A percentile compares a stretch with the other conserved stretches of the same genome.
phyloP scores from a whole-genome alignment of 2,329 filamentous ascomycete genomes.

The Rhynchosporium secalis region DNA sequence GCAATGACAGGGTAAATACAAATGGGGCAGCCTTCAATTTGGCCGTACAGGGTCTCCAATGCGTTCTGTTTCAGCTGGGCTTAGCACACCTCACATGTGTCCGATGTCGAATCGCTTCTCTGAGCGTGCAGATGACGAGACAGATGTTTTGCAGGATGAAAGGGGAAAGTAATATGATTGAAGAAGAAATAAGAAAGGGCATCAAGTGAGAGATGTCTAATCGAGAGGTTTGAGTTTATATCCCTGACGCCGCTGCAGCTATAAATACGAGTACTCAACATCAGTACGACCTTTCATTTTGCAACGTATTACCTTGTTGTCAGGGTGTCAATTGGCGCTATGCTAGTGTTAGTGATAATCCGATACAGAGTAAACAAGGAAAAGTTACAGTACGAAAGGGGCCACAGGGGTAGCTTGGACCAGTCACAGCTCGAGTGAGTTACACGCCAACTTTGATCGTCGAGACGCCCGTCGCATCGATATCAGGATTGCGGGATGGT shows the following conservation, averaged over 20 bases:
- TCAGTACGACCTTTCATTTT: conserved; percentile 16
- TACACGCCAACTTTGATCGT: conserved; percentile 19
- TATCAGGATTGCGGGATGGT: conserved; percentile 10
- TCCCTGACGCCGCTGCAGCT: conserved; percentile 1
- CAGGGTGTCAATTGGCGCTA: conserved; percentile 21
- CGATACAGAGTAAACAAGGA: conserved; percentile 15
- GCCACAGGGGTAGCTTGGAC: conserved; percentile 22
- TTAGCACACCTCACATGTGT: conserved; percentile 15
- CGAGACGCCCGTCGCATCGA: conserved; percentile 21
- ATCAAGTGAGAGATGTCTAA: neutral
- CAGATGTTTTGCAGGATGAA: neutral
- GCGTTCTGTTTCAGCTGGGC: conserved; percentile 22
- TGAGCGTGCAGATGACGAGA: conserved; percentile 11
- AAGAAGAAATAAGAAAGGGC: neutral
- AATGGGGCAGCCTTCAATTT: conserved; percentile 13
- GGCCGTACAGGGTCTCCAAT: conserved; percentile 14
- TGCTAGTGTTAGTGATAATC: neutral
- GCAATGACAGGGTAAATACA: conserved; percentile 5
- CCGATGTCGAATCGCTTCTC: conserved; percentile 19
- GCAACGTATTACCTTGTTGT: conserved; percentile 10
- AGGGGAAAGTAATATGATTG: neutral
- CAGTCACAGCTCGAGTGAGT: conserved; percentile 13
- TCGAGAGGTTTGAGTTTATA: conserved; percentile 1
- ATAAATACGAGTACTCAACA: neutral
- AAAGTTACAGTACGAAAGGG: neutral